A percentile compares a stretch with the other conserved stretches of the same genome.
phyloP scores from a whole-genome alignment of 2,329 filamentous ascomycete genomes.

The Cryphonectria parasitica region DNA sequence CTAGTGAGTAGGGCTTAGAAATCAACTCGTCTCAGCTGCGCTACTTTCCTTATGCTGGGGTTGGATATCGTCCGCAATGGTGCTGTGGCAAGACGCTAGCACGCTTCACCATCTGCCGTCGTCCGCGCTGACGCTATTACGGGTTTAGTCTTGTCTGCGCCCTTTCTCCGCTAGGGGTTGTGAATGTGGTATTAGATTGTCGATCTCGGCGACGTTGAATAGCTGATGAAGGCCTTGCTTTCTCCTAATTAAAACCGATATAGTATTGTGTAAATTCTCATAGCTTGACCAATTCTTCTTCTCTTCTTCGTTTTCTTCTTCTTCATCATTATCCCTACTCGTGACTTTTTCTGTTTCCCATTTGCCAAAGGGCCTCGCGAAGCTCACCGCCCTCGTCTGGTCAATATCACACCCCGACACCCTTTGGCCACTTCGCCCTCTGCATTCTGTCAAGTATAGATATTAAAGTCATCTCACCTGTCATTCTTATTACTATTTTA shows the following conservation, averaged over 20 bases:
- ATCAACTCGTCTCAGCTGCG: neutral
- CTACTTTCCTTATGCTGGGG: neutral
- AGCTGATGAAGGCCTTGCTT: neutral
- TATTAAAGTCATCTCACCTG: neutral
- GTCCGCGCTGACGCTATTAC: neutral
- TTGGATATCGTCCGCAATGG: neutral
- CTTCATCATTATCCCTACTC: neutral
- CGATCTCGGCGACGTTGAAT: neutral
- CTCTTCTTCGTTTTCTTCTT: neutral
- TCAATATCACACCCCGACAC: neutral
- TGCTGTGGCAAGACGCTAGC: neutral
- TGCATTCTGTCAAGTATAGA: neutral
- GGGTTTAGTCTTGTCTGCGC: neutral
- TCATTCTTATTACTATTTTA: neutral
- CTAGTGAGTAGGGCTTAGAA: neutral
- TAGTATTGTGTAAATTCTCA: neutral
- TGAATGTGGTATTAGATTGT: neutral
- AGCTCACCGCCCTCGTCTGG: neutral
- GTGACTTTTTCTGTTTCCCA: neutral
- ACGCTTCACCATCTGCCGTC: neutral
- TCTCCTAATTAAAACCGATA: neutral
- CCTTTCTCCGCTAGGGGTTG: neutral
- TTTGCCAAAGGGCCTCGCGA: neutral
- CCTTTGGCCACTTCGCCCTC: neutral
- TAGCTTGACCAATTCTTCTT: neutral